Percentiles rank a stretch among this genome's conserved stretches.
These are phyloP conservation scores for Fraxinus sp. DNA, from an alignment of 305 asterid genomes.

Conservation along the genomic window DNA sequence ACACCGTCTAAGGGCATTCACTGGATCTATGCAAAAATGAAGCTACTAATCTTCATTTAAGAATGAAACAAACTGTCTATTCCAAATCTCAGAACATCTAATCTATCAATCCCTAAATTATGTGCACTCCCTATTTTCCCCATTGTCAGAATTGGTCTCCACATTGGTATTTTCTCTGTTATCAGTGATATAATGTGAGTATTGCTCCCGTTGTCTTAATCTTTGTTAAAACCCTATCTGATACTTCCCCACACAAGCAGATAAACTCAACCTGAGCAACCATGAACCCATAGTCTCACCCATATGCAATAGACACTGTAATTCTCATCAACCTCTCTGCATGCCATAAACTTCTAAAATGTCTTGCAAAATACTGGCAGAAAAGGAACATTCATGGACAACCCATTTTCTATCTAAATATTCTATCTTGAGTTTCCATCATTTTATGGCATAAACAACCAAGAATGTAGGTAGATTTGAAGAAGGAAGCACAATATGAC, in stretches of 20 bases:
- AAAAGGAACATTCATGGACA: not conserved
- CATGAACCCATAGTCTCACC: not conserved
- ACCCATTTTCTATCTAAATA: not conserved
- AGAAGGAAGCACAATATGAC: not conserved
- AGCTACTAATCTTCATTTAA: not conserved
- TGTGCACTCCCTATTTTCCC: not conserved
- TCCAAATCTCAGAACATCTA: not conserved
- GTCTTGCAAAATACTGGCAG: not conserved
- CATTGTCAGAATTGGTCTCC: not conserved
- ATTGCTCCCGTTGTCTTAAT: not conserved
- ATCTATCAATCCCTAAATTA: not conserved
- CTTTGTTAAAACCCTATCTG: not conserved
- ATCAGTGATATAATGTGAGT: not conserved
- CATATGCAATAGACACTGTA: constrained; percentile 2
- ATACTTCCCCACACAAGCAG: not conserved
- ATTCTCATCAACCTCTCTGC: not conserved
- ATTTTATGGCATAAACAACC: not conserved
- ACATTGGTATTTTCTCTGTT: not conserved
- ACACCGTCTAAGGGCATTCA: not conserved
- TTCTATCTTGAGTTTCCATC: not conserved
- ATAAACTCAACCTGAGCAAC: constrained; percentile 1
- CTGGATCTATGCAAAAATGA: not conserved
- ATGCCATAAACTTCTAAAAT: constrained; percentile 1
- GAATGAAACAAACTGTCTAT: not conserved
- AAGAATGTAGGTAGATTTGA: not conserved